Evolutionary conservation across 352 stramenopile genomes (phyloP).

Genomic region (Pythium vanterpoolii): DNA sequence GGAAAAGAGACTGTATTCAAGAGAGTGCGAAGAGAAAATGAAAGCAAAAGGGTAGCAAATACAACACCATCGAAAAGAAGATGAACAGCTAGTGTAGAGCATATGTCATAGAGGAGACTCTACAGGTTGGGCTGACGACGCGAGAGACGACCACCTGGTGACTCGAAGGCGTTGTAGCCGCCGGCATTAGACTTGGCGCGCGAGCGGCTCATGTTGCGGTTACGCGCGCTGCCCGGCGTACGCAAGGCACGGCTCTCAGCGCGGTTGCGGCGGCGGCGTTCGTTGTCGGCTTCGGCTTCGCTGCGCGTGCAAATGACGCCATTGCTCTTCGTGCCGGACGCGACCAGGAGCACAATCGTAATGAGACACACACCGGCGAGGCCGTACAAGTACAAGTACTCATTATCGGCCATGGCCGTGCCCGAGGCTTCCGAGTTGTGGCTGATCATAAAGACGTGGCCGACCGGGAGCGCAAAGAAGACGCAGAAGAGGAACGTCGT

Average conservation of each 20-base stretch:
- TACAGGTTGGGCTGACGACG: conserved; percentile 12
- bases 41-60: too few species aligned
- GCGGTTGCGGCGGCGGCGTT: conserved; percentile 19
- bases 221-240: conserved; percentile 30
- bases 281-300: conserved; percentile 25
- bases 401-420: conserved; percentile 7
- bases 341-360: conserved; percentile 25
- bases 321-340: conserved; percentile 19
- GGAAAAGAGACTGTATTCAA: conserved; percentile 1
- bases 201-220: conserved; percentile 27
- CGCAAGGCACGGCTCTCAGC: conserved; percentile 26
- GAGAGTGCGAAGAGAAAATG: not conserved
- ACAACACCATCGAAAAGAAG: too few species aligned
- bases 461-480: conserved; percentile 63
- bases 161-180: conserved; percentile 26
- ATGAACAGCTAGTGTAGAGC: too few species aligned
- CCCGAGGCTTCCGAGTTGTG: too few species aligned
- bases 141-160: conserved; percentile 18
- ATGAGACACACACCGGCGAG: conserved; percentile 24
- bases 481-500: conserved; percentile 68
- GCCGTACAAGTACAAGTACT: conserved; percentile 36
- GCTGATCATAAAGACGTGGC: conserved; percentile 20
- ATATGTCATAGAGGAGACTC: too few species aligned
- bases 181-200: conserved; percentile 20
- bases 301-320: conserved; percentile 30